These are phyloP conservation scores for Neurospora tetrasperma DNA, from an alignment of 495 filamentous ascomycete species.

Conservation along the genomic window DNA sequence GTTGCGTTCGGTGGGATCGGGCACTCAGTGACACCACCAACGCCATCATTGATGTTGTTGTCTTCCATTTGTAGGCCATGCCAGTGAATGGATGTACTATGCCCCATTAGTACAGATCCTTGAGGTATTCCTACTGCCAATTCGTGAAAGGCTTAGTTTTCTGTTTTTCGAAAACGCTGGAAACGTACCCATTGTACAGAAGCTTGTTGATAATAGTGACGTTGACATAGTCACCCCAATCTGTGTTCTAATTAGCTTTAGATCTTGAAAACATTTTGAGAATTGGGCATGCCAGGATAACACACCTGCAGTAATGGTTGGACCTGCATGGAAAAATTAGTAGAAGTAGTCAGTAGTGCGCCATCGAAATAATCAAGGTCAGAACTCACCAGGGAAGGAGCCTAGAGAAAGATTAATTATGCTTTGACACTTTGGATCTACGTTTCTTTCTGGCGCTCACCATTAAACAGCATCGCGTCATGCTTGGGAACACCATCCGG, in stretches of 20 bases:
- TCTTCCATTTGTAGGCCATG: slow-evolving; percentile 36
- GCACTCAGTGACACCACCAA: slow-evolving; percentile 34
- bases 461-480: slow-evolving; percentile 3
- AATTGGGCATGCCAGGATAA: background rate
- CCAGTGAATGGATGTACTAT: slow-evolving; percentile 19
- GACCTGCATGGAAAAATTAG: background rate
- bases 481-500: slow-evolving; percentile 1
- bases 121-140: background rate
- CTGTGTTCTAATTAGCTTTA: background rate
- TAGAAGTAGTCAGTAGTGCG: background rate
- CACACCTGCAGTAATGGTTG: background rate
- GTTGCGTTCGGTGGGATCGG: slow-evolving; percentile 32
- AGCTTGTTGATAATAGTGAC: slow-evolving; percentile 3
- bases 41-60: slow-evolving; percentile 28
- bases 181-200: background rate
- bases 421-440: background rate
- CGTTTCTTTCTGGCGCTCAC: background rate
- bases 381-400: background rate
- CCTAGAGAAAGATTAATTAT: background rate
- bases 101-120: background rate
- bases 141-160: background rate
- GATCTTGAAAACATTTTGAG: background rate
- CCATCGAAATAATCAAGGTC: background rate
- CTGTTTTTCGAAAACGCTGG: background rate
- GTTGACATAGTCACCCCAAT: slow-evolving; percentile 3